Conservation (phyloP, 345 rosid species). For the Gossypium longicalyx region DNA sequence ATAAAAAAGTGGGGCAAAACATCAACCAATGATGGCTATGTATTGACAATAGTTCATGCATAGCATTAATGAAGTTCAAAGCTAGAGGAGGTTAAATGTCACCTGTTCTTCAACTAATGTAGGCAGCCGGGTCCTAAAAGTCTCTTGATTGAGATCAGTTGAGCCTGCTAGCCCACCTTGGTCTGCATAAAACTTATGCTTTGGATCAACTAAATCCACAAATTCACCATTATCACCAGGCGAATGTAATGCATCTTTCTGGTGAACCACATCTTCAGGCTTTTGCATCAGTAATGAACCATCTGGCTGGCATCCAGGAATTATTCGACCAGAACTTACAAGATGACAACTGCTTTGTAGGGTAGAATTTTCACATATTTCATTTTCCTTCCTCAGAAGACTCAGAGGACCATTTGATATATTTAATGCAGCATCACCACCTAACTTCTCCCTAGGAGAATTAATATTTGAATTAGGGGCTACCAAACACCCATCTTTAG, state of each 20-base stretch:
- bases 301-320: slow-evolving; percentile 28
- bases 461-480: slow-evolving; percentile 30
- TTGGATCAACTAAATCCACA: slow-evolving; percentile 27
- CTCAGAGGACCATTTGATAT: slow-evolving; percentile 35
- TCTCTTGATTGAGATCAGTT: slow-evolving; percentile 32
- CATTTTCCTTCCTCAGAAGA: slow-evolving; percentile 26
- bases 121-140: slow-evolving; percentile 31
- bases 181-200: slow-evolving; percentile 27
- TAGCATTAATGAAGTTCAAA: not conserved
- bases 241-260: slow-evolving; percentile 20
- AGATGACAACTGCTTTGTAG: slow-evolving; percentile 29
- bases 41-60: not conserved
- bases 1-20: not conserved
- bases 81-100: not conserved
- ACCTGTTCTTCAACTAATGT: slow-evolving; percentile 57
- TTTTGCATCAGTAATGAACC: slow-evolving; percentile 39
- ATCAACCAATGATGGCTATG: not conserved
- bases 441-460: slow-evolving; percentile 35
- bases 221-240: slow-evolving; percentile 31
- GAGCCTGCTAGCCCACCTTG: slow-evolving; percentile 34
- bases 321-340: slow-evolving; percentile 27
- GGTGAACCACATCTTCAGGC: slow-evolving; percentile 38
- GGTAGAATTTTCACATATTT: slow-evolving; percentile 36
- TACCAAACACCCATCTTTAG: slow-evolving; percentile 30
- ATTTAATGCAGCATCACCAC: slow-evolving; percentile 35